Base-by-base conservation (phyloP, 2,329 filamentous ascomycete species). In the Camillea tinctor region DNA sequence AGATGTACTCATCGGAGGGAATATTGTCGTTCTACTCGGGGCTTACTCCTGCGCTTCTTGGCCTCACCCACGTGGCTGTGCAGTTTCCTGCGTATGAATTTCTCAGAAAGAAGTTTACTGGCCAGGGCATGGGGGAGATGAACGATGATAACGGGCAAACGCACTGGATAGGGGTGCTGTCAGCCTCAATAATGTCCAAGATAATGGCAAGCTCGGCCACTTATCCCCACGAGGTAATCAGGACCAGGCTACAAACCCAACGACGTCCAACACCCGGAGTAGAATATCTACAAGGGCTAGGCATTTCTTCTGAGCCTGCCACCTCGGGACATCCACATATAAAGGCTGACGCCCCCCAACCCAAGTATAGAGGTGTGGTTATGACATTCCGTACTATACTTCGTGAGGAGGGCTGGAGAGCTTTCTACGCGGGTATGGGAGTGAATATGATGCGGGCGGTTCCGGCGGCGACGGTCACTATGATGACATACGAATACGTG, bases 401-500 rank as follows among this genome's bases (percentile, higher is more conserved):
- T 44, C 81, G 80, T 36, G 95, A 99, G 75, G 95, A 99, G 76
- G 95, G 95, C 6, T 97, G 94, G 93, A 84, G 90, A 63, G 94
- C 94, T 3, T 98, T 99, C 70, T 99, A 99, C 74, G 94, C 93
- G 22, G 95, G 95, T 40, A 92, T 99, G 82, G 95, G 95, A 44
- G 97, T 94, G 54, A 99, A 99, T 77, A 91, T 99, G 87, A 92
- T 98, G 81, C 86, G 95, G 59, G 95, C 95, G 7, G 89, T 99
- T 13, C 95, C 95, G 30, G 93, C 95, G 21, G 94, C 95, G 20
- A 96, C 96, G 71, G 97, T 96, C 23, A 99, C 95, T 2, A 96
- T 99, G 89, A 82, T 98, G 72, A 98, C 94, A 13, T 99, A 97
- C 72, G 95, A 99, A 77, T 95, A 89, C 68, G 78, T 82, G 54